Evolutionary conservation across 2,329 filamentous ascomycete species (phyloP).

Genomic region (Aspergillus texensis): DNA sequence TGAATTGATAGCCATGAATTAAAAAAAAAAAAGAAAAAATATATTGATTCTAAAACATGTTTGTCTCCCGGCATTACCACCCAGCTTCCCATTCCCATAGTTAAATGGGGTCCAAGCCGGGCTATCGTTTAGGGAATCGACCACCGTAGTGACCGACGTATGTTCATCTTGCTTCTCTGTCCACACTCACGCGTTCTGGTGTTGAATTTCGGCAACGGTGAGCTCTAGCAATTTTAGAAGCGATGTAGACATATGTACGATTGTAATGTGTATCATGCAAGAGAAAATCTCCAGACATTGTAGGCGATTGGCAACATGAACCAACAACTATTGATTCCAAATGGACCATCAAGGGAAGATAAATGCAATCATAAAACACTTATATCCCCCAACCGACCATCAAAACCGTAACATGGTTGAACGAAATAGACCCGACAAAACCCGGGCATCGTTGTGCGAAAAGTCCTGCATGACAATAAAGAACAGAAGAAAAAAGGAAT

Average conservation of each 20-base stretch:
- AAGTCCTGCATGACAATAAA: not conserved
- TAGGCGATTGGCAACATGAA: not conserved
- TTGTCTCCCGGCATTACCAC: constrained; percentile 50
- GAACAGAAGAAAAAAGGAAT: not conserved
- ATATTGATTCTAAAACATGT: constrained; percentile 10
- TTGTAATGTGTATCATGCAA: not conserved
- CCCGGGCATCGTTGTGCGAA: not conserved
- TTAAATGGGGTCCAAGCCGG: constrained; percentile 49
- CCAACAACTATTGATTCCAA: not conserved
- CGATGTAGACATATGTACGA: constrained; percentile 18
- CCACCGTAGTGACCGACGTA: constrained; percentile 28
- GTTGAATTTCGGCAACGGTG: constrained; percentile 51
- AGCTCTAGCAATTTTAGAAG: constrained; percentile 61
- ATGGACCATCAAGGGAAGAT: too few relatives aligned
- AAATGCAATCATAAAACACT: not conserved
- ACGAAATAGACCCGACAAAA: not conserved
- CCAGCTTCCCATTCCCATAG: constrained; percentile 49
- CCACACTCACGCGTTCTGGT: constrained; percentile 59
- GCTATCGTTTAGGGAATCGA: constrained; percentile 40
- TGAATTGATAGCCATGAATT: not conserved
- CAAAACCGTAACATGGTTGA: not conserved
- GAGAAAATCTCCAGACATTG: not conserved
- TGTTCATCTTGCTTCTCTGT: constrained; percentile 59
- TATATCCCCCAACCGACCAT: not conserved
- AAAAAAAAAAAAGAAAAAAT: constrained; percentile 1